These are phyloP conservation scores for Parsonsia alboflavescens DNA, from an alignment of 257 asterid species.

Conservation along the genomic window DNA sequence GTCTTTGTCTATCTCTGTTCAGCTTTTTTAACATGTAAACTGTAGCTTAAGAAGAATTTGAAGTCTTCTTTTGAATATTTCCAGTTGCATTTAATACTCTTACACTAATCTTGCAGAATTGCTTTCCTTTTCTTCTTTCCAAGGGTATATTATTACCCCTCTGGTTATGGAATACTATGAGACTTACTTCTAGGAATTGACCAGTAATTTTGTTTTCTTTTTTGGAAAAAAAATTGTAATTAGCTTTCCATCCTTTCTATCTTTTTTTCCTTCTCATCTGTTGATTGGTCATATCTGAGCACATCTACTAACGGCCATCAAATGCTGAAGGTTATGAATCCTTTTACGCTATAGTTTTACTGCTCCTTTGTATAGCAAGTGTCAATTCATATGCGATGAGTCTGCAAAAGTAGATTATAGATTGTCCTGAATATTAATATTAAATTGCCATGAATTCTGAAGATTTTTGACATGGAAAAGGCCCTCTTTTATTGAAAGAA, in stretches of 20 bases:
- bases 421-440: not conserved
- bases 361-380: not conserved
- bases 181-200: not conserved
- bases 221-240: no score
- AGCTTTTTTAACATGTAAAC: not conserved
- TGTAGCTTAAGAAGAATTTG: not conserved
- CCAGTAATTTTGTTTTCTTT: not conserved
- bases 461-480: not conserved
- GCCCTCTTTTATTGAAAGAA: not conserved
- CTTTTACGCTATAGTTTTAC: not conserved
- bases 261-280: not conserved
- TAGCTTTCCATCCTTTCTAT: not conserved
- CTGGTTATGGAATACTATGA: not conserved
- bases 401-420: not conserved
- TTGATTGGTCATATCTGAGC: not conserved
- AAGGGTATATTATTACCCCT: not conserved
- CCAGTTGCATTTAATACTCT: not conserved
- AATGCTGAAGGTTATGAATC: not conserved
- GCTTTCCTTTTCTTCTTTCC: not conserved
- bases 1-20: constrained; percentile 5
- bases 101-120: not conserved
- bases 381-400: not conserved
- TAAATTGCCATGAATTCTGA: no score
- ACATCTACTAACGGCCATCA: not conserved
- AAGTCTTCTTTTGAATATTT: not conserved